phyloP scores from a whole-genome alignment of 176 grass and related monocot genomes.

The Oryza glaberrima region DNA sequence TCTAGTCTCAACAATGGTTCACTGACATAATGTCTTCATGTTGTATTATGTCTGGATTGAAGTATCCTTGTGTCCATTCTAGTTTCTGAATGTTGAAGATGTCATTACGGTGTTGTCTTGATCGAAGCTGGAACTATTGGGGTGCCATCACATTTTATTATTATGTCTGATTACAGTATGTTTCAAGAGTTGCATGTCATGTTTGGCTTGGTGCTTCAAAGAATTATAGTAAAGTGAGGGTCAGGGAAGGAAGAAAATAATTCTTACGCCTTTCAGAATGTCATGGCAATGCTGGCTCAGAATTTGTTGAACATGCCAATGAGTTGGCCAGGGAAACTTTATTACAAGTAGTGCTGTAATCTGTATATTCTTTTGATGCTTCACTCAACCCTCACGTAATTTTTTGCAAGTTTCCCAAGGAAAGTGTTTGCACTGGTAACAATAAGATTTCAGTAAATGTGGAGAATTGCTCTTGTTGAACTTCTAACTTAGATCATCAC shows the following conservation, averaged over 20 bases:
- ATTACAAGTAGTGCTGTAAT: not conserved
- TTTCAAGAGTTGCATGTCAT: not conserved
- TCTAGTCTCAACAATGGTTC: conserved; percentile 10
- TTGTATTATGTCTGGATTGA: not conserved
- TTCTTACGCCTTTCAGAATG: not conserved
- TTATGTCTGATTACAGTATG: too few species aligned
- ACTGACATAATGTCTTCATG: not conserved
- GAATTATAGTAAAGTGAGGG: not conserved
- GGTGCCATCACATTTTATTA: not conserved
- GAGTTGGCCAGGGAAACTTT: conserved; percentile 6
- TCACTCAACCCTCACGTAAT: not conserved
- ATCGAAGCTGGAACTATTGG: not conserved
- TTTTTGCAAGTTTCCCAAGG: not conserved
- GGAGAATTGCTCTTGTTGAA: conserved; percentile 19
- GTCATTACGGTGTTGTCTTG: not conserved
- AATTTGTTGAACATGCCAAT: not conserved
- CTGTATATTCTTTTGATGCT: not conserved
- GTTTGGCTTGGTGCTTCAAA: not conserved
- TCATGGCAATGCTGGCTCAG: not conserved
- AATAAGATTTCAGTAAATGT: conserved; percentile 8
- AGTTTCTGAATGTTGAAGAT: not conserved
- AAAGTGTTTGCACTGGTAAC: not conserved
- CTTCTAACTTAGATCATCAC: not conserved
- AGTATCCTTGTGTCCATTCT: not conserved
- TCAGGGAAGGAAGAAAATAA: not conserved